Evolutionary conservation across 2,329 filamentous ascomycete genomes (phyloP), one percentile per base, ranked within the genome.

Genomic region (Davidsoniella neocaledoniae): DNA sequence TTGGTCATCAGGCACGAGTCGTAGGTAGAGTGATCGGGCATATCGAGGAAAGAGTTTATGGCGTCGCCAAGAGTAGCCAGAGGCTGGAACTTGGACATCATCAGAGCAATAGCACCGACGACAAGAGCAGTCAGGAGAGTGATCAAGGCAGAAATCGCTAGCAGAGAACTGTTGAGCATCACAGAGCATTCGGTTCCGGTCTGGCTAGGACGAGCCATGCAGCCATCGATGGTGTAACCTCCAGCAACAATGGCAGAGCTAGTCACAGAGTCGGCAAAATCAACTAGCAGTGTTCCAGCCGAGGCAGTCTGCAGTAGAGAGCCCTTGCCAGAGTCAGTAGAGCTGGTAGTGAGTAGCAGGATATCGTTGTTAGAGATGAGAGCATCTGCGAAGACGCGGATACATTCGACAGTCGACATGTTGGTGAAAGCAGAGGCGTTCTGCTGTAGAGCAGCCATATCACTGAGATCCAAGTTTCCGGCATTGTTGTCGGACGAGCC

Each of bases 11-110:
- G 63, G 51, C 68, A 73, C 5, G 63, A 61, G 16, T 63, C 64
- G 25, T 60, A 61, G 0, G 70, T 73, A 1, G 62, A 63, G 1
- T 58, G 57, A 55, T 74, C 71, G 0, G 70, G 66, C 1, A 64
- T 61, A 10, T 60, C 58, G 43, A 74, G 64, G 50, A 74, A 74
- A 1, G 71, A 73, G 4, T 64, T 57, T n/a, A 74, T 60, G 25
- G 68, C 68, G 54, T 74, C 72, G 29, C 71, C 71, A 2, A 74
- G 61, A 0, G 70, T 73, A 14, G 68, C 65, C 4, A 74, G 63
- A 1, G 69, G 70, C 14, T 60, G 58, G 55, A 69, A 67, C 16
- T 58, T 59, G 52, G 57, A 61, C 57, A 42, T 67, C 41, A 66
- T 54, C 1, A 64, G 59, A 53, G 70, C 67, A 3, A 67, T 60